Evolutionary conservation across 2,329 filamentous ascomycete genomes (phyloP).

Genomic region (Sporothrix euskadiensis): DNA sequence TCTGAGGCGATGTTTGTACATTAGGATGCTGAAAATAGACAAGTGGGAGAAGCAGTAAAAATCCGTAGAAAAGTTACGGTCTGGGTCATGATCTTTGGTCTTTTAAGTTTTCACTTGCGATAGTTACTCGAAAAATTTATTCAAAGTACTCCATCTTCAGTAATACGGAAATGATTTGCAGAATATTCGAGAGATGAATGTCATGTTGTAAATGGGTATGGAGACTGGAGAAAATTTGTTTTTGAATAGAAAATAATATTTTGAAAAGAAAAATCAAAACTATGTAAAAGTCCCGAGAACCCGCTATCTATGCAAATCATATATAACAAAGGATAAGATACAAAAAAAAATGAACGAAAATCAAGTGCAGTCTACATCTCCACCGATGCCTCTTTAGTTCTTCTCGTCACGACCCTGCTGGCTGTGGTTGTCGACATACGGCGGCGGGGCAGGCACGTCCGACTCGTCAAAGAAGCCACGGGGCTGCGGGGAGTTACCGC

Average conservation of each 20-base stretch:
- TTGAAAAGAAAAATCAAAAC: not conserved
- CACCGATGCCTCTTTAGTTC: not conserved
- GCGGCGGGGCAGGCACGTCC: not conserved
- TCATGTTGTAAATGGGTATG: no score
- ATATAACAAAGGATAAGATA: not conserved
- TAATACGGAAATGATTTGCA: not conserved
- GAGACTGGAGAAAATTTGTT: no score
- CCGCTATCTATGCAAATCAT: not conserved
- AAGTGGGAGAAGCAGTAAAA: constrained; percentile 2
- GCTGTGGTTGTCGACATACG: not conserved
- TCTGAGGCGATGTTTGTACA: not conserved
- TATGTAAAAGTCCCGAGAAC: not conserved
- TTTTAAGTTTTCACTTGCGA: not conserved
- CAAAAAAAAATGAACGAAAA: not conserved
- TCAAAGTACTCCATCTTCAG: not conserved
- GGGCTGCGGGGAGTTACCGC: not conserved
- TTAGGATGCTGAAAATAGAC: not conserved
- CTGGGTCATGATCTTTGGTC: not conserved
- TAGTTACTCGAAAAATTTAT: not conserved
- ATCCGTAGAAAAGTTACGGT: not conserved
- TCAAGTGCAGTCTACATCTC: not conserved
- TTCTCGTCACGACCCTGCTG: not conserved
- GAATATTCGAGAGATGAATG: not conserved
- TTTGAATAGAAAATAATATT: not conserved
- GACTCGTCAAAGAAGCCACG: constrained; percentile 7